Conservation (phyloP, 2,329 filamentous ascomycete genomes). For the Madurella fahalii region DNA sequence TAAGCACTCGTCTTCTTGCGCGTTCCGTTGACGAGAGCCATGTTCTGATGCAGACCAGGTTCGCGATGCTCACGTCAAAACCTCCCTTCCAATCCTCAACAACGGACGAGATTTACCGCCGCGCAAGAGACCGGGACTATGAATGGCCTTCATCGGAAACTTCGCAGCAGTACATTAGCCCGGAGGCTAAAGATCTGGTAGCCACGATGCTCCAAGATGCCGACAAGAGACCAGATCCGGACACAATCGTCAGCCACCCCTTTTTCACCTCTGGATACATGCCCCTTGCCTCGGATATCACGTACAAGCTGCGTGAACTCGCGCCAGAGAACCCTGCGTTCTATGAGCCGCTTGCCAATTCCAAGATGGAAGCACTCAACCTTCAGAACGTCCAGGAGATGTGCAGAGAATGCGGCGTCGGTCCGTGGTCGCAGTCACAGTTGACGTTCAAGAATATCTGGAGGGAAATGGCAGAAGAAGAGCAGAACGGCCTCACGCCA, state of each 20-base stretch:
- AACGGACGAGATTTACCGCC: conserved; percentile 78
- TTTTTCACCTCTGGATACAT: conserved; percentile 78
- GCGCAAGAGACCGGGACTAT: conserved; percentile 67
- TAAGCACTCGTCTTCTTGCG: conserved; percentile 40
- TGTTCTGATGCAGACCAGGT: conserved; percentile 48
- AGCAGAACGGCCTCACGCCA: conserved; percentile 61
- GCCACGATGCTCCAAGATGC: conserved; percentile 72
- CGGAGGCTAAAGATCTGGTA: conserved; percentile 74
- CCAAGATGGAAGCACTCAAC: conserved; percentile 44
- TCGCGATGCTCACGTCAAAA: conserved; percentile 93
- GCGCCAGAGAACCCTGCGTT: conserved; percentile 57
- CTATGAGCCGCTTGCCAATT: conserved; percentile 46
- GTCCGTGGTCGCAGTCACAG: conserved; percentile 48
- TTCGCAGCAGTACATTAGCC: conserved; percentile 65
- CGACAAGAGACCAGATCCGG: conserved; percentile 68
- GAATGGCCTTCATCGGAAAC: conserved; percentile 69
- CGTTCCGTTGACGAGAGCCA: not conserved
- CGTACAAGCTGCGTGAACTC: conserved; percentile 51
- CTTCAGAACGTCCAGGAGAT: conserved; percentile 52
- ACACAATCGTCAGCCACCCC: conserved; percentile 71
- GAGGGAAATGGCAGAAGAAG: conserved; percentile 65
- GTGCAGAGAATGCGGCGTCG: conserved; percentile 56
- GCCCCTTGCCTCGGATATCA: conserved; percentile 59
- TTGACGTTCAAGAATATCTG: conserved; percentile 54
- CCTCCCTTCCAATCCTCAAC: conserved; percentile 93